Evolutionary conservation across 2,329 filamentous ascomycete genomes (phyloP).

Genomic region (Lasiodiplodia sp.): DNA sequence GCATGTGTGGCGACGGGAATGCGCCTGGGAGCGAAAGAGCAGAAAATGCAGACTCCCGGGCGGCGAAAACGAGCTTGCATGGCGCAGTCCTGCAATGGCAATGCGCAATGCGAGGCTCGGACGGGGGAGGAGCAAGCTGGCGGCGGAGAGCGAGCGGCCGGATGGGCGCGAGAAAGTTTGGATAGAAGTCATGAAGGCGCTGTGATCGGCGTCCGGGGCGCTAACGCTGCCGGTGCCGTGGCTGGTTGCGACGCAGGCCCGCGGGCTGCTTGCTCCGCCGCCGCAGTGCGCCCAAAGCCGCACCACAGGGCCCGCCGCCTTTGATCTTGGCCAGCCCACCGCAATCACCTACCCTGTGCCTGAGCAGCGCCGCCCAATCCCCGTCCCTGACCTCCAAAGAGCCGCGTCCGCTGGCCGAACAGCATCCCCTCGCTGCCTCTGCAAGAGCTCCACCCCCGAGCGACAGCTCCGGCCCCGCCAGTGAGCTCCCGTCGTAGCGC

Average conservation of each 20-base stretch:
- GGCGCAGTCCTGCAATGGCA: neutral
- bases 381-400: conserved; percentile 3
- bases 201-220: conserved; percentile 29
- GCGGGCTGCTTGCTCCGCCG: neutral
- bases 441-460: neutral
- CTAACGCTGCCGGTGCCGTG: neutral
- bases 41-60: conserved; percentile 49
- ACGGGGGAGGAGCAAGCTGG: neutral
- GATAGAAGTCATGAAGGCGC: neutral
- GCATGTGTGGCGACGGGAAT: neutral
- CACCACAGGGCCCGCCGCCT: conserved; percentile 24
- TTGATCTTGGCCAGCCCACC: conserved; percentile 22
- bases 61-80: conserved; percentile 34
- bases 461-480: conserved; percentile 14
- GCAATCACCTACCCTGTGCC: conserved; percentile 22
- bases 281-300: conserved; percentile 15
- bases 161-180: neutral
- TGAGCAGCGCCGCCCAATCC: conserved; percentile 24
- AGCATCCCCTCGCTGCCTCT: conserved; percentile 5
- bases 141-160: neutral
- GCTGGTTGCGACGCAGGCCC: neutral
- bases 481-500: conserved; percentile 17
- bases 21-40: conserved; percentile 36
- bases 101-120: neutral
- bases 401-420: conserved; percentile 8